Conservation (phyloP, 2,329 filamentous ascomycete species). For the Ceratocystiopsis brevicomis region DNA sequence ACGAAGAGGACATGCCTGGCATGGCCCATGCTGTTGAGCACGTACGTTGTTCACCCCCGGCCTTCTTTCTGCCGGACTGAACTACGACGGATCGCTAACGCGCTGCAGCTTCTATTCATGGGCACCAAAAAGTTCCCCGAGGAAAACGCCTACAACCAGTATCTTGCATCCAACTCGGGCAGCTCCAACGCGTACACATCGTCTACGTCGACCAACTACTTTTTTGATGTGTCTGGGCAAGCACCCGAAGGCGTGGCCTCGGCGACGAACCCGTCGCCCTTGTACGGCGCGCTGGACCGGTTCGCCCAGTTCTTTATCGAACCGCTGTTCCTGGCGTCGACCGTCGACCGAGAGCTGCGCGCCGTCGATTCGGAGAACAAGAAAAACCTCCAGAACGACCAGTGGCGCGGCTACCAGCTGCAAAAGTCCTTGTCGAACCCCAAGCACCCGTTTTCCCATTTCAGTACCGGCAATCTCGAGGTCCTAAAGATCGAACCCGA, state of each 20-base stretch:
- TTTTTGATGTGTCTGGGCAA: slow-evolving; percentile 82
- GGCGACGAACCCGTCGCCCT: slow-evolving; percentile 34
- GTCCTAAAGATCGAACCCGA: slow-evolving; percentile 71
- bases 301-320: slow-evolving; percentile 90
- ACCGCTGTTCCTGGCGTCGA: slow-evolving; percentile 69
- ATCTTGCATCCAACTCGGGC: slow-evolving; percentile 75
- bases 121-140: slow-evolving; percentile 93
- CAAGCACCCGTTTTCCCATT: slow-evolving; percentile 75
- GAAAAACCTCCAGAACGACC: slow-evolving; percentile 86
- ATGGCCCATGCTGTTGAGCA: slow-evolving; percentile 95
- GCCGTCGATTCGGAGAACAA: slow-evolving; percentile 95
- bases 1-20: slow-evolving; percentile 75
- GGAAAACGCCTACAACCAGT: slow-evolving; percentile 92
- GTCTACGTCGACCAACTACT: slow-evolving; percentile 89
- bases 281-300: slow-evolving; percentile 70
- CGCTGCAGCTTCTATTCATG: slow-evolving; percentile 69
- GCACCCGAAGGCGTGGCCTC: slow-evolving; percentile 38
- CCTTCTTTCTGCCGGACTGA: slow-evolving; percentile 1
- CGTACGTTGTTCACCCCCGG: slow-evolving; percentile 22
- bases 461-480: slow-evolving; percentile 76
- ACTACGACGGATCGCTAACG: background rate
- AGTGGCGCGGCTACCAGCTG: slow-evolving; percentile 73
- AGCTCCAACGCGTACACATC: slow-evolving; percentile 92
- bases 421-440: slow-evolving; percentile 78
- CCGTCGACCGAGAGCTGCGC: slow-evolving; percentile 67